These are phyloP conservation scores for Neurospora africana DNA, from an alignment of 495 filamentous ascomycete species.

Conservation along the genomic window DNA sequence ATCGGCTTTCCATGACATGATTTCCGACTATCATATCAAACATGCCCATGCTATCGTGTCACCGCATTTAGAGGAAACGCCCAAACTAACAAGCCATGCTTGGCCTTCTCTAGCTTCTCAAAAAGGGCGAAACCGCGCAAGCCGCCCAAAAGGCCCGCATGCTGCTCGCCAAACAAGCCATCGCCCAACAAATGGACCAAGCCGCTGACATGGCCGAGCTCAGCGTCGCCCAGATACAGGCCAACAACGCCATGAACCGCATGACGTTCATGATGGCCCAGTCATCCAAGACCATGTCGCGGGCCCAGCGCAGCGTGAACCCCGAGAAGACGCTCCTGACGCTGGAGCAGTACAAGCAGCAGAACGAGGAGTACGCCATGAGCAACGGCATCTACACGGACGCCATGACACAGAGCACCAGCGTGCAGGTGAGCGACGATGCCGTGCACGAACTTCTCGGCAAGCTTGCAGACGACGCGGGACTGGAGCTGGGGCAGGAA, in stretches of 20 bases:
- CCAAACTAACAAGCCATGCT: neutral
- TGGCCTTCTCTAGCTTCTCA: slow-evolving; percentile 45
- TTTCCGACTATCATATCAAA: neutral
- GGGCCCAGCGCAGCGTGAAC: slow-evolving; percentile 71
- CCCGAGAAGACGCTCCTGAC: slow-evolving; percentile 50
- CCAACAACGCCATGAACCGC: slow-evolving; percentile 45
- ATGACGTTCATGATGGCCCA: slow-evolving; percentile 44
- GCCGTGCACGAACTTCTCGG: slow-evolving; percentile 71
- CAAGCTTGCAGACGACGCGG: slow-evolving; percentile 75
- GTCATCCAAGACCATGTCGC: slow-evolving; percentile 36
- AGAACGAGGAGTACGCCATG: slow-evolving; percentile 80
- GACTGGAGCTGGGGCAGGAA: slow-evolving; percentile 61
- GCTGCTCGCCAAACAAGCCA: slow-evolving; percentile 43
- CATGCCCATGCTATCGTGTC: neutral
- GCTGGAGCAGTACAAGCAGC: slow-evolving; percentile 72
- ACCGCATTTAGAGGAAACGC: neutral
- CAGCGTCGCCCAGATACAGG: slow-evolving; percentile 40
- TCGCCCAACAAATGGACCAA: slow-evolving; percentile 43
- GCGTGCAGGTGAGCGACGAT: slow-evolving; percentile 68
- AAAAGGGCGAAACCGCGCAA: slow-evolving; percentile 61
- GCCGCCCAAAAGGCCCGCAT: slow-evolving; percentile 73
- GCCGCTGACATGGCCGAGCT: slow-evolving; percentile 46
- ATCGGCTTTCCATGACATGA: neutral
- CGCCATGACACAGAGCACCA: slow-evolving; percentile 63
- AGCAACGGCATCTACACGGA: slow-evolving; percentile 76